phyloP scores from a whole-genome alignment of 345 rosid species.

The Sonneratia alba region DNA sequence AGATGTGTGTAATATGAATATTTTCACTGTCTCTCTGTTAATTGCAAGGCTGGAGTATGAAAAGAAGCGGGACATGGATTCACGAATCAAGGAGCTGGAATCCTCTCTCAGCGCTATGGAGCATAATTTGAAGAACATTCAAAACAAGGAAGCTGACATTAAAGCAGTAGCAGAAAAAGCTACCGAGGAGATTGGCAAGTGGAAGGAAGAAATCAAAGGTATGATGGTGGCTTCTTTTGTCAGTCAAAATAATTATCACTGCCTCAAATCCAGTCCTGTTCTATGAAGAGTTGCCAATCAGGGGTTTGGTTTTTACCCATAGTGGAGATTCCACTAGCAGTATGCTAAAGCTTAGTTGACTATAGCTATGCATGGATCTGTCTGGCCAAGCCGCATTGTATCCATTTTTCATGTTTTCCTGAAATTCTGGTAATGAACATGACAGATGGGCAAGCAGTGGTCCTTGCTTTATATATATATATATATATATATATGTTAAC shows the following conservation, averaged over 20 bases:
- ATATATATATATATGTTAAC: background rate
- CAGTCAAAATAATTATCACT: background rate
- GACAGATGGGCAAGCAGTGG: background rate
- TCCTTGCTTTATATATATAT: background rate
- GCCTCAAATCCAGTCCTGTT: background rate
- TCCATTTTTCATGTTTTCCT: background rate
- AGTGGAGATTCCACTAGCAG: background rate
- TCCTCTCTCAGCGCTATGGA: constrained; percentile 53
- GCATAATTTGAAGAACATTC: constrained; percentile 49
- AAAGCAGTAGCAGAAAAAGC: constrained; percentile 53
- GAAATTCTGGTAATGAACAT: background rate
- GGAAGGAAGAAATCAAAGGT: constrained; percentile 79
- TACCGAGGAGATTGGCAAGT: constrained; percentile 47
- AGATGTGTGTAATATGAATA: background rate
- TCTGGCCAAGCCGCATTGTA: background rate
- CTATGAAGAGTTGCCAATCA: background rate
- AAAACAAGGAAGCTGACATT: constrained; percentile 51
- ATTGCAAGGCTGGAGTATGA: constrained; percentile 74
- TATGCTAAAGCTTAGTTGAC: background rate
- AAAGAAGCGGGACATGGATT: constrained; percentile 81
- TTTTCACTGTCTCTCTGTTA: background rate
- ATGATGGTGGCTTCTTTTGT: constrained; percentile 10
- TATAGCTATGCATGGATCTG: background rate
- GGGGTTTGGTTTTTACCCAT: background rate
- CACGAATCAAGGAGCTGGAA: constrained; percentile 74